Evolutionary conservation across 2,329 filamentous ascomycete genomes (phyloP).

Genomic region (Hyphodiscus sp.): DNA sequence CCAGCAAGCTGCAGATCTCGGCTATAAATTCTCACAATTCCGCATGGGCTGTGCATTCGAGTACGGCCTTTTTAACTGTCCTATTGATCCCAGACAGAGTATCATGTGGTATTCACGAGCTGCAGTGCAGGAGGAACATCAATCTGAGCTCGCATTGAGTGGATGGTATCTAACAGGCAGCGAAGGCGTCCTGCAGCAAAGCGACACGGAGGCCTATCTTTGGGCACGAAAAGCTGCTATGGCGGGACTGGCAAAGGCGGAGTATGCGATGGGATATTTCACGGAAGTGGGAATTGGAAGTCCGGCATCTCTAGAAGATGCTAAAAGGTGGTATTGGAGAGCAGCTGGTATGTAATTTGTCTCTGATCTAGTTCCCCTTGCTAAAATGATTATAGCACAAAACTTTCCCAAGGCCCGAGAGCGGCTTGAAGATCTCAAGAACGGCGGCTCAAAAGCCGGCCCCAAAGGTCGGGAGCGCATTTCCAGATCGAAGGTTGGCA

Average conservation of each 20-base stretch:
- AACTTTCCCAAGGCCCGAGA: conserved; percentile 92
- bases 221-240: conserved; percentile 93
- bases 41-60: conserved; percentile 83
- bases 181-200: conserved; percentile 82
- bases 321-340: conserved; percentile 96
- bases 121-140: conserved; percentile 88
- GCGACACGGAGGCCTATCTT: conserved; percentile 91
- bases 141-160: conserved; percentile 76
- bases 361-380: neutral
- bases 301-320: conserved; percentile 81
- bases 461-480: conserved; percentile 73
- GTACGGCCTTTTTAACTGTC: conserved; percentile 77
- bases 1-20: conserved; percentile 75
- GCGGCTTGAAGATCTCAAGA: conserved; percentile 85
- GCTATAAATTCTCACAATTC: conserved; percentile 94
- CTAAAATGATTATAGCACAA: conserved; percentile 56
- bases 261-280: conserved; percentile 98
- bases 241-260: conserved; percentile 82
- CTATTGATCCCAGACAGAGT: conserved; percentile 73
- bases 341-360: conserved; percentile 71
- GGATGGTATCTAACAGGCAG: conserved; percentile 95
- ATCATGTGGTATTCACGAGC: conserved; percentile 94
- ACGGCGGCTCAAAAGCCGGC: conserved; percentile 60
- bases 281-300: conserved; percentile 92
- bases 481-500: conserved; percentile 73